Evolutionary conservation across 2,329 filamentous ascomycete genomes (phyloP), one percentile per base, ranked within the genome.

Genomic region (Diatrype stigma): DNA sequence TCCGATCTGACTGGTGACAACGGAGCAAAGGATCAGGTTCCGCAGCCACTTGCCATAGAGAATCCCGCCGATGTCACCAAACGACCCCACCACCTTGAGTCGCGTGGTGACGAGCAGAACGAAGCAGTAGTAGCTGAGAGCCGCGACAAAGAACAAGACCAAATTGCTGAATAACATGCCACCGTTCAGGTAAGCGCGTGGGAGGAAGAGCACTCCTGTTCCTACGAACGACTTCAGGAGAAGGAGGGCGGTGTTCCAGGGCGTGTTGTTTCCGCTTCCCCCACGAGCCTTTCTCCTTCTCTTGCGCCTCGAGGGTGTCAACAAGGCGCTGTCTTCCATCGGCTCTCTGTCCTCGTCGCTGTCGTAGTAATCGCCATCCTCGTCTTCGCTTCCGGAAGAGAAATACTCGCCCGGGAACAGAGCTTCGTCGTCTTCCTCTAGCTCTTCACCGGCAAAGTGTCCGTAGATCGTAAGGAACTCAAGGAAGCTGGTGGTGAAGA

Each of bases 151-250:
- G 21, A 99, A 76, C n/a, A 99, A 81, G 16, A 99, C 88, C 47
- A 95, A 58, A 65, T 95, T 96, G 63, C 91, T 96, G 71, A 99
- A 99, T 16, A 96, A 74, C 92, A 99, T 97, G 52, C 94, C 94
- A 49, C 94, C 94, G 63, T 96, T 99, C 57, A 96, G 80, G 66
- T 94, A 99, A 4, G 94, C 93, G 45, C 91, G 85, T 0, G 93
- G 93, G 32, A 97, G 75, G 73, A 97, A 97, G 16, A 97, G 77
- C 8, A 97, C 93, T 50, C 93, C 93, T 0, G 94, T 99, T 19
- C 95, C 94, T 45, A 99, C 94, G 66, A 99, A 99, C 0, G 93
- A 97, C 75, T 99, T 99, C 58, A 99, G 83, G 40, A 99, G 77
- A 49, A 99, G 79, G 60, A 96, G 71, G 11, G 89, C 86, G 10